Conservation (phyloP, 2,329 filamentous ascomycete species). For the Penicillium sp. region DNA sequence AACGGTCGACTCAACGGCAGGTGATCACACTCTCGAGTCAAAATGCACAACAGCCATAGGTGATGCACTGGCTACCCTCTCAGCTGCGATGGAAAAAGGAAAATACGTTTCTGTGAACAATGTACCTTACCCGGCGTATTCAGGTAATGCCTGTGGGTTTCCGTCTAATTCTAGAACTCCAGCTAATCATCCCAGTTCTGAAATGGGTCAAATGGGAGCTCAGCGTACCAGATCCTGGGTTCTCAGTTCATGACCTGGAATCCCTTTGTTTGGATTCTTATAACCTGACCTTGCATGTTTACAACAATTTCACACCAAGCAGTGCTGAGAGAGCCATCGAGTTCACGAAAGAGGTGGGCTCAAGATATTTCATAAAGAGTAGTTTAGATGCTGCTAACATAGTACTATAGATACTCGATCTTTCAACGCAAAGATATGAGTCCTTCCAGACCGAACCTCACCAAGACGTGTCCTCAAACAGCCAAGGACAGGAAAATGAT, state of each 20-base stretch:
- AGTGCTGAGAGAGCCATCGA: background rate
- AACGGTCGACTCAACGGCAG: constrained; percentile 44
- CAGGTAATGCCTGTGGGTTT: background rate
- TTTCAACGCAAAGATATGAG: background rate
- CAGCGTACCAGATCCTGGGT: background rate
- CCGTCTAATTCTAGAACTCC: too few species aligned
- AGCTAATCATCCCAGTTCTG: background rate
- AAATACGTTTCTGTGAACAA: too few species aligned
- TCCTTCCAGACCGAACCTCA: background rate
- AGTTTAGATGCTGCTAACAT: background rate
- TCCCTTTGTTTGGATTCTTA: background rate
- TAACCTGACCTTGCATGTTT: background rate
- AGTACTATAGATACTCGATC: background rate
- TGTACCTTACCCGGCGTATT: background rate
- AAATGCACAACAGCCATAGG: constrained; percentile 36
- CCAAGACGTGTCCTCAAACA: background rate
- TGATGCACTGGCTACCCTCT: constrained; percentile 14
- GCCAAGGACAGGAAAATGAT: background rate
- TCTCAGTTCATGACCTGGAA: background rate
- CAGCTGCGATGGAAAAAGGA: background rate
- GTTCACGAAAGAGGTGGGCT: background rate
- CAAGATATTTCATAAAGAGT: too few species aligned
- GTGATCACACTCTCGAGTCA: too few species aligned
- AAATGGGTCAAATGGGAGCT: background rate
- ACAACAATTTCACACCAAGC: background rate